Percentiles rank a stretch among this genome's conserved stretches.
Conservation (phyloP, 805 yeast genomes). For the Kodamaea lidongshanica region DNA sequence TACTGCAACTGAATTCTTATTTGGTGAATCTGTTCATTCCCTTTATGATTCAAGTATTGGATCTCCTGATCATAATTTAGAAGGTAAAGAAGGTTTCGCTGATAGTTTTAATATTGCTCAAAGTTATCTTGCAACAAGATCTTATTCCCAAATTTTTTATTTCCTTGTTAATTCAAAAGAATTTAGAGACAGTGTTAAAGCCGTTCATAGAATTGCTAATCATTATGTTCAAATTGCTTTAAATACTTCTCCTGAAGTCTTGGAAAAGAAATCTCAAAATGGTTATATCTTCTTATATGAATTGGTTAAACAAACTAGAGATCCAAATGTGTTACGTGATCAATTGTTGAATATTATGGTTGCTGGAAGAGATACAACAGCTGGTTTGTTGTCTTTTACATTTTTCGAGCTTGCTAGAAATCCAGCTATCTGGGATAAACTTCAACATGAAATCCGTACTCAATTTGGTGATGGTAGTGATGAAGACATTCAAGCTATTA, state of each 20-base stretch:
- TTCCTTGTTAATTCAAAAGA: slow-evolving; percentile 15
- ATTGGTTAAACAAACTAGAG: slow-evolving; percentile 21
- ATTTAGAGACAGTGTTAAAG: slow-evolving; percentile 26
- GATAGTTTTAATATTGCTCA: slow-evolving; percentile 31
- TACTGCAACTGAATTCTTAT: slow-evolving; percentile 37
- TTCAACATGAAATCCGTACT: slow-evolving; percentile 16
- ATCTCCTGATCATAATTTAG: slow-evolving; percentile 7
- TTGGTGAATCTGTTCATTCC: slow-evolving; percentile 32
- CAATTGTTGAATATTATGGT: slow-evolving; percentile 25
- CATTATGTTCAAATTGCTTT: slow-evolving; percentile 13
- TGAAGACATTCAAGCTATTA: slow-evolving; percentile 16
- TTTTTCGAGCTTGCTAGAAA: slow-evolving; percentile 20
- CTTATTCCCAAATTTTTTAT: slow-evolving; percentile 22
- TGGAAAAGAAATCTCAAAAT: slow-evolving; percentile 12
- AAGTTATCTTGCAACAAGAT: slow-evolving; percentile 28
- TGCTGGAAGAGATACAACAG: slow-evolving; percentile 27
- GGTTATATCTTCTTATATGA: slow-evolving; percentile 25
- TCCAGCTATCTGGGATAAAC: slow-evolving; percentile 16
- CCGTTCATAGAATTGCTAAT: slow-evolving; percentile 26
- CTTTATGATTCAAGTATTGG: slow-evolving; percentile 21
- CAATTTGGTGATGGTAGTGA: slow-evolving; percentile 18
- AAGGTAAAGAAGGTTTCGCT: slow-evolving; percentile 28
- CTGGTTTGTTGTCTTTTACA: slow-evolving; percentile 22
- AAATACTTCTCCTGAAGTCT: slow-evolving; percentile 11
- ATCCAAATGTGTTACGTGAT: slow-evolving; percentile 21